Evolutionary conservation across 2,329 filamentous ascomycete species (phyloP).

Genomic region (Leptographium radiaticola): DNA sequence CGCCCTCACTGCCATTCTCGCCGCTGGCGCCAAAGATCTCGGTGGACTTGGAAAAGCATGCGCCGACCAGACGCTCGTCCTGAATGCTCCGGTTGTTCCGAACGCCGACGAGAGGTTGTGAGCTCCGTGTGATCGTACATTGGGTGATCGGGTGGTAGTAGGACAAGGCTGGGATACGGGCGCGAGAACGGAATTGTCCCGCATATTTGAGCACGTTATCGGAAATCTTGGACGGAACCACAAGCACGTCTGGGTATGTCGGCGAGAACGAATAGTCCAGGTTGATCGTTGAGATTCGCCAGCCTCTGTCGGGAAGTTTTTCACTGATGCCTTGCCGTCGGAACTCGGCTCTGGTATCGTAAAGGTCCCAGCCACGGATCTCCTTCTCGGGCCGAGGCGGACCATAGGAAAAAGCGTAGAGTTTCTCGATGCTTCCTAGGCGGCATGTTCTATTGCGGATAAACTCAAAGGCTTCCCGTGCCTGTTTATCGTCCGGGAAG

Average conservation of each 20-base stretch:
- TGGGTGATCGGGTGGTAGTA: conserved; percentile 97
- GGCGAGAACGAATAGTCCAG: conserved; percentile 80
- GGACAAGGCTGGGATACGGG: conserved; percentile 76
- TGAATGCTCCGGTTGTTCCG: conserved; percentile 83
- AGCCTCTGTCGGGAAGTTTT: conserved; percentile 64
- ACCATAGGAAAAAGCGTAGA: conserved; percentile 82
- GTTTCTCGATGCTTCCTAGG: conserved; percentile 68
- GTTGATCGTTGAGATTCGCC: conserved; percentile 87
- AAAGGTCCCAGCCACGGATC: conserved; percentile 70
- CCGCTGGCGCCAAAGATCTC: conserved; percentile 22
- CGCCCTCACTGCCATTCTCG: not conserved
- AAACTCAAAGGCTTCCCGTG: conserved; percentile 76
- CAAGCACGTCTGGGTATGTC: conserved; percentile 77
- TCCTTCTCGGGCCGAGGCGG: conserved; percentile 60
- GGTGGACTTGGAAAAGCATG: conserved; percentile 69
- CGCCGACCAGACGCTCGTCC: conserved; percentile 84
- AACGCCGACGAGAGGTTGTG: conserved; percentile 80
- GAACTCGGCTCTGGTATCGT: conserved; percentile 78
- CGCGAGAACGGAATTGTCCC: conserved; percentile 73
- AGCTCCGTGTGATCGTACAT: conserved; percentile 90
- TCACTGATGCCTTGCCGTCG: conserved; percentile 74
- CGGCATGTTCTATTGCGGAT: conserved; percentile 73
- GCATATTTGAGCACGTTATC: conserved; percentile 95
- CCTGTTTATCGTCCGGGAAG: conserved; percentile 60
- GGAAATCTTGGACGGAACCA: conserved; percentile 81